phyloP scores from a whole-genome alignment of 208 protist species.

The Novymonas esmeraldas region DNA sequence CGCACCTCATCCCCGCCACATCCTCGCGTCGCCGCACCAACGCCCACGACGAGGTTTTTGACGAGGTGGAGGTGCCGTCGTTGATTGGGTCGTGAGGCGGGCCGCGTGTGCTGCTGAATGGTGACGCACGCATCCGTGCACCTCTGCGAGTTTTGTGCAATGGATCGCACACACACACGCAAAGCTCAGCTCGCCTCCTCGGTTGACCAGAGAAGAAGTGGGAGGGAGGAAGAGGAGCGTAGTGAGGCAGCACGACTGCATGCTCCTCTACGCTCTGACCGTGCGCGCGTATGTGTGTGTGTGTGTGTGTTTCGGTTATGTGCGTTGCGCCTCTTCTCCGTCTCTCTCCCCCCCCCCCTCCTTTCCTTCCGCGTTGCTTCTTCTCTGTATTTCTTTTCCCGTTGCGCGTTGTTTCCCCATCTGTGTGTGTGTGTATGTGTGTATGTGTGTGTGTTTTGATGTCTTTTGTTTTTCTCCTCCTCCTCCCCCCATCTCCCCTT shows the following conservation, averaged over 20 bases:
- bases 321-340: neutral
- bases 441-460: neutral
- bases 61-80: constrained; percentile 25
- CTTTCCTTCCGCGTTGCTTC: too few relatives aligned
- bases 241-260: too few relatives aligned
- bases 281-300: too few relatives aligned
- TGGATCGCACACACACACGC: too few relatives aligned
- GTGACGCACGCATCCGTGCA: too few relatives aligned
- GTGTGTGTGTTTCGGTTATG: neutral
- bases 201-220: too few relatives aligned
- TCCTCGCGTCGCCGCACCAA: neutral
- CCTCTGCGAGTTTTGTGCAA: too few relatives aligned
- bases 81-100: constrained; percentile 24
- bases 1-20: neutral
- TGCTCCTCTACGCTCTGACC: too few relatives aligned
- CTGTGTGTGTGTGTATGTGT: neutral
- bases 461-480: too few relatives aligned
- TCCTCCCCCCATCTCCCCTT: neutral
- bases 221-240: too few relatives aligned
- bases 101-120: too few relatives aligned
- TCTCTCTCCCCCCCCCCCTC: neutral
- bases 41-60: constrained; percentile 12
- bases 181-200: too few relatives aligned
- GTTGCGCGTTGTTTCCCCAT: neutral
- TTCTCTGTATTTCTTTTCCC: neutral